Conservation (phyloP, 2,329 filamentous ascomycete species). For the Plenodomus biglobosus region DNA sequence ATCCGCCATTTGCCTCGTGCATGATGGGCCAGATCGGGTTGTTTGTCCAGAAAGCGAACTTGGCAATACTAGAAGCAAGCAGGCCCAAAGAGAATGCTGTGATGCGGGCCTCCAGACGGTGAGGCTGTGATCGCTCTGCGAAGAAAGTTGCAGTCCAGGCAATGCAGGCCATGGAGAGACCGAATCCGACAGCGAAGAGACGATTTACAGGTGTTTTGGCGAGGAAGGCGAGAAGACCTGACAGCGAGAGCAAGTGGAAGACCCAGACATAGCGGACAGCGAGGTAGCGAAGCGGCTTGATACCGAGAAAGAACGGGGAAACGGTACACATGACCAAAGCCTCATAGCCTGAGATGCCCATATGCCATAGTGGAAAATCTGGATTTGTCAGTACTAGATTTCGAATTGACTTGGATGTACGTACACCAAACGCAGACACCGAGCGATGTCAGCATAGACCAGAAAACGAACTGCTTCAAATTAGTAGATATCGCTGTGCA, state of each 20-base stretch:
- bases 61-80: slow-evolving; percentile 81
- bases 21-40: slow-evolving; percentile 97
- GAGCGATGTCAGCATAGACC: slow-evolving; percentile 89
- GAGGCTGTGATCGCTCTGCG: slow-evolving; percentile 72
- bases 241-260: slow-evolving; percentile 75
- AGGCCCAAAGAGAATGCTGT: slow-evolving; percentile 80
- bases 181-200: slow-evolving; percentile 79
- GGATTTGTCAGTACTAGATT: slow-evolving; percentile 15
- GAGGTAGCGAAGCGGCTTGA: slow-evolving; percentile 67
- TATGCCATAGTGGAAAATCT: slow-evolving; percentile 98
- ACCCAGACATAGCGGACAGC: slow-evolving; percentile 69
- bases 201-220: slow-evolving; percentile 71
- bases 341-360: slow-evolving; percentile 98
- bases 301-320: slow-evolving; percentile 76
- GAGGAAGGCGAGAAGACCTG: slow-evolving; percentile 77
- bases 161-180: slow-evolving; percentile 76
- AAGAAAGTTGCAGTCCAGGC: slow-evolving; percentile 83
- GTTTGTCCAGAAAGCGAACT: slow-evolving; percentile 91
- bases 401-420: slow-evolving; percentile 39
- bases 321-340: slow-evolving; percentile 81
- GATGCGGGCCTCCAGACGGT: slow-evolving; percentile 77
- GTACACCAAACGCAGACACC: slow-evolving; percentile 91
- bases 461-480: slow-evolving; percentile 78
- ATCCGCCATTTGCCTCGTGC: slow-evolving; percentile 85
- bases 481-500: slow-evolving; percentile 5